These are phyloP conservation scores for Ogataea populi-albae DNA, from an alignment of 805 yeast genomes.

Conservation along the genomic window DNA sequence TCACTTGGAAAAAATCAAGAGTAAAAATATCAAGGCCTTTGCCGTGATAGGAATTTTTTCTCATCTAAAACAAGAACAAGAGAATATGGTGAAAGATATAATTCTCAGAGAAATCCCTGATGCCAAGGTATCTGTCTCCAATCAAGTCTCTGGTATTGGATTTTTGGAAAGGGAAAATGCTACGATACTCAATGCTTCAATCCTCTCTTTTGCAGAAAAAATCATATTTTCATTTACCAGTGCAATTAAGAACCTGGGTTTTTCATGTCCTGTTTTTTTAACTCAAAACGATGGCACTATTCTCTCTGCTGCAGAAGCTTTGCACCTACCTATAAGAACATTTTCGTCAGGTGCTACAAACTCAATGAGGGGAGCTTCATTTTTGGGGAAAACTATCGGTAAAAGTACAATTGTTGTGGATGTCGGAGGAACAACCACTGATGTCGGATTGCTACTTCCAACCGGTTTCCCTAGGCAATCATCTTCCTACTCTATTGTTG, in stretches of 20 bases:
- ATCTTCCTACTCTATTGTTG: constrained; percentile 39
- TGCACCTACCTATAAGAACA: constrained; percentile 42
- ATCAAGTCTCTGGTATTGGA: constrained; percentile 43
- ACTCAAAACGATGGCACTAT: constrained; percentile 52
- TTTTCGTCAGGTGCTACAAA: constrained; percentile 50
- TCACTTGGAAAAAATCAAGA: constrained; percentile 29
- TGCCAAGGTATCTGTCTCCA: constrained; percentile 37
- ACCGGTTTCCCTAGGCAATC: constrained; percentile 46
- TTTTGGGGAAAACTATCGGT: constrained; percentile 33
- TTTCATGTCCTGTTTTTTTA: constrained; percentile 37
- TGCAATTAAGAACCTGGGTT: constrained; percentile 37
- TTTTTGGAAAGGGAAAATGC: constrained; percentile 47
- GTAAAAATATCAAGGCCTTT: constrained; percentile 33
- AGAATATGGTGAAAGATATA: constrained; percentile 33
- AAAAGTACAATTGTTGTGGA: constrained; percentile 40
- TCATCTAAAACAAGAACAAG: constrained; percentile 39
- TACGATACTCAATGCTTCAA: constrained; percentile 45
- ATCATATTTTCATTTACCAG: constrained; percentile 38
- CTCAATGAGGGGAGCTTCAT: constrained; percentile 47
- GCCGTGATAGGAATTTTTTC: constrained; percentile 44
- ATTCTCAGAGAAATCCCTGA: constrained; percentile 34
- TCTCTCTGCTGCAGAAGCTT: constrained; percentile 38
- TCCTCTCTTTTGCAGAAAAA: constrained; percentile 40
- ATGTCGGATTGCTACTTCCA: constrained; percentile 42
- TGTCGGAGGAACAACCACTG: constrained; percentile 50